A percentile compares a stretch with the other conserved stretches of the same genome.
Conservation (phyloP, 1,139 yeast species). For the Debaryomyces sp. region DNA sequence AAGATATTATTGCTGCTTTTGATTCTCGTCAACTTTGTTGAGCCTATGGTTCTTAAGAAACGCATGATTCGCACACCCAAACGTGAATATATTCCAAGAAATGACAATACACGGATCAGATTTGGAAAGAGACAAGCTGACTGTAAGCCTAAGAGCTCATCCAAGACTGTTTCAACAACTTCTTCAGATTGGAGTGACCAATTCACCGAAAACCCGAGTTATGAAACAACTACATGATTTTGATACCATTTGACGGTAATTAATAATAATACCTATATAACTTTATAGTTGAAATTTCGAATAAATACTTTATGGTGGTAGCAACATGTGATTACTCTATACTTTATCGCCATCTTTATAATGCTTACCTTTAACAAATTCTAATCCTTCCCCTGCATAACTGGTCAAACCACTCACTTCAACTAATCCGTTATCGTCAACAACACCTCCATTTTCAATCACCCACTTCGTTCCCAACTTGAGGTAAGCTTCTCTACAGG, state of each 20-base stretch:
- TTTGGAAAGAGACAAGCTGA: constrained; percentile 2
- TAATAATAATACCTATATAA: background rate
- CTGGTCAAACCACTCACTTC: constrained; percentile 79
- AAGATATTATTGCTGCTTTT: background rate
- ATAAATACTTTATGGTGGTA: constrained; percentile 1
- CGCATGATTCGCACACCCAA: background rate
- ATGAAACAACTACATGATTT: constrained; percentile 6
- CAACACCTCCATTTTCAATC: constrained; percentile 61
- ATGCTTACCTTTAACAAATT: constrained; percentile 53
- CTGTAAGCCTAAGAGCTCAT: background rate
- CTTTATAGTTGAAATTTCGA: background rate
- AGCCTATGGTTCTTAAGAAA: background rate
- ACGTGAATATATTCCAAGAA: background rate
- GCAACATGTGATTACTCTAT: background rate
- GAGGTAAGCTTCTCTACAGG: constrained; percentile 71
- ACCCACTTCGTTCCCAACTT: constrained; percentile 80
- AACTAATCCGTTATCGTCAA: constrained; percentile 56
- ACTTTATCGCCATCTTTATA: constrained; percentile 44
- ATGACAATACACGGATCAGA: background rate
- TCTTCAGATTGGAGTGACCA: constrained; percentile 5
- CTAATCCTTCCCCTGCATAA: constrained; percentile 85
- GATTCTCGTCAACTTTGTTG: background rate
- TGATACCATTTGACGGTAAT: background rate
- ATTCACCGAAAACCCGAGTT: constrained; percentile 5
- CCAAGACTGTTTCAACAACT: background rate